Evolutionary conservation across 768 basidiomycete genomes (phyloP).

Genomic region (Lactifluus echinatus): DNA sequence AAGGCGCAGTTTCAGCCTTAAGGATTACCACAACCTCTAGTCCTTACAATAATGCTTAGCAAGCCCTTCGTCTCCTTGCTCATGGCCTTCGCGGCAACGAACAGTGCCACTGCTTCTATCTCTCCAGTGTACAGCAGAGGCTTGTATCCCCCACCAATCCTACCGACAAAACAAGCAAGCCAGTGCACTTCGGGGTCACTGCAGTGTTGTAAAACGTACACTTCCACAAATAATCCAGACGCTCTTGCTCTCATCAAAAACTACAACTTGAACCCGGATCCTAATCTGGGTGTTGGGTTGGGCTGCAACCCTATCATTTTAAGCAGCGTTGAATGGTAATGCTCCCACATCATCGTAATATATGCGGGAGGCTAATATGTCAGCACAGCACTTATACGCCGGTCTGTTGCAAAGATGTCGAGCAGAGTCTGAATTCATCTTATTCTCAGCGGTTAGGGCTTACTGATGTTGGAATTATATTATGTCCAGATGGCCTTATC

Average conservation of each 20-base stretch:
- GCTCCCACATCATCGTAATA: not conserved
- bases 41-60: slow-evolving; percentile 1
- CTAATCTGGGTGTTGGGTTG: not conserved
- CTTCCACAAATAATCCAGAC: not conserved
- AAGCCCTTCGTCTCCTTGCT: slow-evolving; percentile 2
- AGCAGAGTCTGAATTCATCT: not conserved
- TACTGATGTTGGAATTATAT: too few relatives aligned
- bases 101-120: not conserved
- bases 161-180: not conserved
- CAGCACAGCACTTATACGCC: not conserved
- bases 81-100: not conserved
- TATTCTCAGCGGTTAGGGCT: not conserved
- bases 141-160: not conserved
- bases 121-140: not conserved
- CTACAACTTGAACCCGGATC: too few relatives aligned
- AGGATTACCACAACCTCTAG: not conserved
- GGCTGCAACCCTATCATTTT: not conserved
- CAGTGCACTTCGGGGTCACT: not conserved
- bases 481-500: too few relatives aligned
- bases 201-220: not conserved
- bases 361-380: not conserved
- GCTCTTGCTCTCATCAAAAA: not conserved
- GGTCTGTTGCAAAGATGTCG: not conserved
- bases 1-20: not conserved
- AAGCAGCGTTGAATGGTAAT: not conserved